Base-by-base conservation (phyloP, 164 flowering plant species). In the Stephania cephalantha region DNA sequence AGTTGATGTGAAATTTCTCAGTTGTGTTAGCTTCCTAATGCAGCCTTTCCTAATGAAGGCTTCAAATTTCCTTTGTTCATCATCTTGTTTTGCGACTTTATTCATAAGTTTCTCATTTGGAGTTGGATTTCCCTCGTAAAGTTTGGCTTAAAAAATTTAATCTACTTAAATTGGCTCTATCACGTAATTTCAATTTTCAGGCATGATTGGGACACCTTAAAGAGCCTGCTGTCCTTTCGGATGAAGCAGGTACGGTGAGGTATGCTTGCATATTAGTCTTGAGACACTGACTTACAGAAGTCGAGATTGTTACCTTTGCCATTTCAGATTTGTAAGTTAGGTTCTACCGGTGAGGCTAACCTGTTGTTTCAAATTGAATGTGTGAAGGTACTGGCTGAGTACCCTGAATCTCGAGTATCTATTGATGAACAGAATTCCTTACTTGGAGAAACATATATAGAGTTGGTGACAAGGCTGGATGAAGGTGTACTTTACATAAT, bases 221-320 rank as follows among this genome's bases (percentile, higher is more conserved):
- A 88, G 85, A 79, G 77, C 70, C 79, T 91, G 83, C 82, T 94
- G 69, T 91, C 95, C 72, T 87, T 83, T 84, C 83, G 87, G 84
- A 85, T 94, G 85, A 94, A 91, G 91, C 90, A 92, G 98, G 98
- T 94, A 92, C 82, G 94, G 87, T 85, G 89, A 85, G 88, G 87
- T 85, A 88, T 77, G 88, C 84, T 29, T 61, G 80, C 71, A 65
- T 80, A 79, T 72, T 45, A 72, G 75, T 73, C 74, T 81, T 31
- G 25, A 46, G 72, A 73, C 70, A 22, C 64, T 55, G 58, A 35
- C 69, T 31, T 48, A 55, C 22, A 53, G 50, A 31, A 12, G 22
- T 50, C 46, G 58, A 48, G 65, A 44, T 5, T 53, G 13, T 65
- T 17, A 18, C 25, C 7, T 15, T 61, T 61, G 29, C 66, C 25